Evolutionary conservation across 1,284 basidiomycete genomes (phyloP).

Genomic region (Trichosporon ovoides): DNA sequence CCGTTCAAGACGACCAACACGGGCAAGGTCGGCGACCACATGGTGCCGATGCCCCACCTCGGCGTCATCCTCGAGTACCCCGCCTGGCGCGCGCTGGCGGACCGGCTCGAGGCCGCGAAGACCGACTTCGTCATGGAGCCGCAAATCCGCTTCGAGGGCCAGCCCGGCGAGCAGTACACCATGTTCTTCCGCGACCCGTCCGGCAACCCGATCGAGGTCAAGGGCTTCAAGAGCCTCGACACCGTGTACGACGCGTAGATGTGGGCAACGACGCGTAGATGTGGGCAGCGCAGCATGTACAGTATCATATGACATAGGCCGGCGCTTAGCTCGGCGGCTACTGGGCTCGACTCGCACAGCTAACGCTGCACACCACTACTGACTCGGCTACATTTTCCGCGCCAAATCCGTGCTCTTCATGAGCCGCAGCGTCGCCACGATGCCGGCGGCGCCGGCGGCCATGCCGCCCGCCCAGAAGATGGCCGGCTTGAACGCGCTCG

Average conservation of each 20-base stretch:
- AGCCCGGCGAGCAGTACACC: constrained; percentile 23
- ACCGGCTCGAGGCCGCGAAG: constrained; percentile 12
- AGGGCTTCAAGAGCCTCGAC: constrained; percentile 21
- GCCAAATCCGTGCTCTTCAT: constrained; percentile 6
- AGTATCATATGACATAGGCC: too few species aligned
- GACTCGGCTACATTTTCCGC: constrained; percentile 13
- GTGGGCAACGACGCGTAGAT: not conserved
- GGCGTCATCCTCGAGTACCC: constrained; percentile 19
- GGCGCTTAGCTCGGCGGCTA: too few species aligned
- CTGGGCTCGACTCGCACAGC: too few species aligned
- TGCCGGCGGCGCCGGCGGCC: constrained; percentile 7
- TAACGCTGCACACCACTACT: too few species aligned
- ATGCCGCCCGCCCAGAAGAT: constrained; percentile 32
- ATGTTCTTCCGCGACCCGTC: constrained; percentile 23
- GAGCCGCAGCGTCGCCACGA: constrained; percentile 6
- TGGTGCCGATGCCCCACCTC: constrained; percentile 23
- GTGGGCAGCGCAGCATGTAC: too few species aligned
- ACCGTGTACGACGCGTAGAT: constrained; percentile 16
- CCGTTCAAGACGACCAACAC: constrained; percentile 21
- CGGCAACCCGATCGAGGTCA: constrained; percentile 23
- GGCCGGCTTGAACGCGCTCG: constrained; percentile 28
- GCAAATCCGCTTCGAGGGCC: constrained; percentile 20
- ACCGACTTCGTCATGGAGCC: constrained; percentile 22
- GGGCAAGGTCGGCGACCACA: constrained; percentile 23
- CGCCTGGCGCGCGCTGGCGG: constrained; percentile 17